Evolutionary conservation across 257 asterid species (phyloP).

Genomic region (Solanum pimpinellifolium): DNA sequence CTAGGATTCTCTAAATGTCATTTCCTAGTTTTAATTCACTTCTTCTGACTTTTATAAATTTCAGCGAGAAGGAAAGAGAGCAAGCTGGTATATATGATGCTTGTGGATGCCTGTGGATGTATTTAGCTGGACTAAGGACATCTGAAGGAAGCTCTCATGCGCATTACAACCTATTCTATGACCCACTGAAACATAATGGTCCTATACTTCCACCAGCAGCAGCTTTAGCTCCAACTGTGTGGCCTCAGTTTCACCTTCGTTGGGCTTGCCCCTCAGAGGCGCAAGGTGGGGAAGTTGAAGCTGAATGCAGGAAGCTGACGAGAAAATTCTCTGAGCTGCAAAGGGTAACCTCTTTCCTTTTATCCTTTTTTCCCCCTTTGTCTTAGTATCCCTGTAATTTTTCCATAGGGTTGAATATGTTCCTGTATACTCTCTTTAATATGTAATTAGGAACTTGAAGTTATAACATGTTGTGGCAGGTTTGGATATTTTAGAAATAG

Average conservation of each 20-base stretch:
- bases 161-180: slow-evolving; percentile 79
- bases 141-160: slow-evolving; percentile 63
- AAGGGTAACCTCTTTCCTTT: slow-evolving; percentile 32
- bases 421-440: not conserved
- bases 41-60: not conserved
- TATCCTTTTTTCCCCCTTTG: not conserved
- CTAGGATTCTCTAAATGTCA: not conserved
- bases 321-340: slow-evolving; percentile 53
- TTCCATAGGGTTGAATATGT: not conserved
- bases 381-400: not conserved
- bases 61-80: slow-evolving; percentile 90
- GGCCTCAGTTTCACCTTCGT: slow-evolving; percentile 99
- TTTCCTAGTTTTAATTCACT: not conserved
- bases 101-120: slow-evolving; percentile 84
- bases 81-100: slow-evolving; percentile 76
- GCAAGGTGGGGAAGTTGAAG: slow-evolving; percentile 87
- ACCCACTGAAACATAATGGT: slow-evolving; percentile 55
- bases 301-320: slow-evolving; percentile 66
- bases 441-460: not conserved
- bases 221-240: slow-evolving; percentile 92
- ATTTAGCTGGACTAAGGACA: slow-evolving; percentile 70
- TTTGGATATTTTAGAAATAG: not conserved
- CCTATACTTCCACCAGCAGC: slow-evolving; percentile 94
- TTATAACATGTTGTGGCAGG: not conserved
- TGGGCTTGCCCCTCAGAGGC: slow-evolving; percentile 93